Base-by-base conservation (phyloP, 805 yeast genomes). In the Scheffersomyces ergatensis region DNA sequence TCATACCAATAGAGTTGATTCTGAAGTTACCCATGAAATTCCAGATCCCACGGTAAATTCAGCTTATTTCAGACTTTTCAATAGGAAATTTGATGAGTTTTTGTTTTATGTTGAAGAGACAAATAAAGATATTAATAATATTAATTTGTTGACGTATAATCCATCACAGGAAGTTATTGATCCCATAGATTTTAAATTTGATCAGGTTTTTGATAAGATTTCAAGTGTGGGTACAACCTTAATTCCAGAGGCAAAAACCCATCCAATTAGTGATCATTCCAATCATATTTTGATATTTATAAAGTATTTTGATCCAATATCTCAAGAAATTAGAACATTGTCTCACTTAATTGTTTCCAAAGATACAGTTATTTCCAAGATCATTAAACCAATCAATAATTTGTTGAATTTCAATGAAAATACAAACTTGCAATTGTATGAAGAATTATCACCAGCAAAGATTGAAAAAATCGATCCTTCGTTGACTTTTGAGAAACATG, bases 41-140 rank as follows among this genome's bases (percentile, higher is more conserved):
- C 55, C 59, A 27, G 62, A 67, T 12, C 36, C 63, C 8, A 67
- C 81, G 0, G 64, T 86, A 16, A 82, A 75, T 27, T 76, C 76
- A 32, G 70, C 82, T 2, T 74, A 76, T 34, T 67, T 67, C 21
- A 68, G 67, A 42, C 63, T 64, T 43, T 74, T 74, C 50, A 62
- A 70, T 27, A 70, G 67, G 46, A 71, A 77, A 58, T 59, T 72
- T 54, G 65, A 74, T 43, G 72, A 73, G 43, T 63, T 80, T 53
- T 76, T 78, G 26, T 63, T 88, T 27, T 89, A 77, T 65, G 73
- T 85, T 26, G 93, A 86, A 46, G 89, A 87, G 45, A 49, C 63
- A 15, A 53, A 62, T 27, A 65, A 65, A 37, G 79, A 74, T 21
- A 50, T 76, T 39, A 55, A 53, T 19, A 53, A 50, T 42, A 45